Percentiles rank a stretch among this genome's conserved stretches.
Conservation (phyloP, 2,329 filamentous ascomycete genomes). For the Phyllosticta citrichinensis region DNA sequence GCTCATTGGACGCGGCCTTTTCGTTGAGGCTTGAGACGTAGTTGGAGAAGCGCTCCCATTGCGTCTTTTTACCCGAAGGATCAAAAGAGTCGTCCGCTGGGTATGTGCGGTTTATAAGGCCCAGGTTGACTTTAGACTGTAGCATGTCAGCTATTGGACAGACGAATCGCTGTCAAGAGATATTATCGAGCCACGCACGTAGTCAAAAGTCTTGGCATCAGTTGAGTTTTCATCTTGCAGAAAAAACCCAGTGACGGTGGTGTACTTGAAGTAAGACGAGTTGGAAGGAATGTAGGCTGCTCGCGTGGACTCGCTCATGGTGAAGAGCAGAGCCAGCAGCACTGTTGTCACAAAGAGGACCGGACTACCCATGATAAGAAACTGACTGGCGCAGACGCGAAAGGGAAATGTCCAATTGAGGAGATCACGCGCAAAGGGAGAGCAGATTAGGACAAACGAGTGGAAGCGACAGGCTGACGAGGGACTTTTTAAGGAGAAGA, state of each 20-base stretch:
- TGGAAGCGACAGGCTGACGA: background rate
- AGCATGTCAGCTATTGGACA: background rate
- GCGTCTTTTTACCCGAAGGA: conserved; percentile 38
- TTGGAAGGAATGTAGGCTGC: background rate
- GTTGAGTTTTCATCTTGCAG: conserved; percentile 52
- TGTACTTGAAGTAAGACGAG: conserved; percentile 45
- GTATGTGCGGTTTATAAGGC: conserved; percentile 54
- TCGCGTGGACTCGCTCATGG: conserved; percentile 7
- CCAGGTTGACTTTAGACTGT: conserved; percentile 53
- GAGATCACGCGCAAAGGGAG: background rate
- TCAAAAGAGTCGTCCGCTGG: conserved; percentile 38
- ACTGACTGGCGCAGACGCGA: background rate
- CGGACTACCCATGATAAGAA: conserved; percentile 4
- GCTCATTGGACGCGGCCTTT: conserved; percentile 33
- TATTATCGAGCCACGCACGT: conserved; percentile 31
- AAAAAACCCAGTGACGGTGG: conserved; percentile 52
- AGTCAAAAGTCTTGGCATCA: conserved; percentile 48
- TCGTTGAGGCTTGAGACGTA: conserved; percentile 49
- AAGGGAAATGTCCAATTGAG: background rate
- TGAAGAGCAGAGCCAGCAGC: conserved; percentile 6
- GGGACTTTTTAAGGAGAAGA: background rate
- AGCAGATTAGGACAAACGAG: background rate
- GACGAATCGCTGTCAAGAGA: conserved; percentile 15
- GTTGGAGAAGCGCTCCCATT: conserved; percentile 55
- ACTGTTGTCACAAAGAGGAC: conserved; percentile 8